These are phyloP conservation scores for Breviolum minutum DNA, from an alignment of 73 alveolate genomes.

Conservation along the genomic window DNA sequence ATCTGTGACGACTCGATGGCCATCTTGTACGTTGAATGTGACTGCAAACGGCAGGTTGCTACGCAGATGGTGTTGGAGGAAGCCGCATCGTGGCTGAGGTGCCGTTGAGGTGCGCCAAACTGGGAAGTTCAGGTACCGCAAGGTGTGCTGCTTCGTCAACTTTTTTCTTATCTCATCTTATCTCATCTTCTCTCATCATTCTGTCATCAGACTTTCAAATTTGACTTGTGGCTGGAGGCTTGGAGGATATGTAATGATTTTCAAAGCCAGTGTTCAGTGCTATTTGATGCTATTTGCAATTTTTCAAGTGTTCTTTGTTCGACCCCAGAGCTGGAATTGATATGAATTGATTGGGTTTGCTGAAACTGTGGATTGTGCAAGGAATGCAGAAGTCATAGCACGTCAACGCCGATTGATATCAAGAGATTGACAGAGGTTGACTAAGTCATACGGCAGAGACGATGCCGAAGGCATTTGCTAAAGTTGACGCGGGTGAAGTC, in stretches of 20 bases:
- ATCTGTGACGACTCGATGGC: too few species aligned
- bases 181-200: too few species aligned
- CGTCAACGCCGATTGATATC: slow-evolving; percentile 2
- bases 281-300: too few species aligned
- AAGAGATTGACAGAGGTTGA: not conserved
- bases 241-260: too few species aligned
- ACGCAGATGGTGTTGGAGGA: slow-evolving; percentile 57
- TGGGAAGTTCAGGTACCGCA: not conserved
- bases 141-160: too few species aligned
- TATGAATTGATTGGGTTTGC: not conserved
- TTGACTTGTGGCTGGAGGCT: too few species aligned
- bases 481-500: not conserved
- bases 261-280: too few species aligned
- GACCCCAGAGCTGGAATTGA: not conserved
- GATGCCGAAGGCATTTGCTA: slow-evolving; percentile 4
- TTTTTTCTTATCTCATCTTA: too few species aligned
- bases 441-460: not conserved
- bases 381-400: slow-evolving; percentile 32
- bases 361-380: not conserved
- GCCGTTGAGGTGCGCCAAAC: slow-evolving; percentile 46
- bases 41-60: slow-evolving; percentile 1
- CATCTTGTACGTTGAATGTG: not conserved
- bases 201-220: too few species aligned
- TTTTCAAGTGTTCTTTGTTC: too few species aligned
- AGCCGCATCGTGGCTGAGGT: slow-evolving; percentile 82